Conservation (phyloP, 1,139 yeast species). For the Candida glucosophila region DNA sequence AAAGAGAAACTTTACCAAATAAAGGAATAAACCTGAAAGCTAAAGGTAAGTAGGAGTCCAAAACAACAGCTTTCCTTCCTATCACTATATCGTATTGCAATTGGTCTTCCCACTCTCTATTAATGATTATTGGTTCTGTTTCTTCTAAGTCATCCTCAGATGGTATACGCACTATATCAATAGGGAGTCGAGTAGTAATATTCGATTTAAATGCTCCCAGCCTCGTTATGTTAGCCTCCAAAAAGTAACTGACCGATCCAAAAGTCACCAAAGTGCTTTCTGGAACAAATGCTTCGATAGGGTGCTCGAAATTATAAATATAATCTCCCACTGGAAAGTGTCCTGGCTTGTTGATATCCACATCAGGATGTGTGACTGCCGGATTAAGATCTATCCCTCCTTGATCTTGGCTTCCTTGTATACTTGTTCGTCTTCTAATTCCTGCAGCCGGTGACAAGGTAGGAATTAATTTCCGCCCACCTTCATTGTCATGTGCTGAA, state of each 20-base stretch:
- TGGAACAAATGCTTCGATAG: conserved; percentile 74
- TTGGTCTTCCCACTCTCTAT: conserved; percentile 91
- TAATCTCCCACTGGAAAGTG: conserved; percentile 72
- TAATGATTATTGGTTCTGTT: conserved; percentile 85
- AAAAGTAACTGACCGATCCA: conserved; percentile 64
- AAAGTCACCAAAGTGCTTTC: conserved; percentile 74
- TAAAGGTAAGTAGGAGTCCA: conserved; percentile 77
- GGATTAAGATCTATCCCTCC: conserved; percentile 14
- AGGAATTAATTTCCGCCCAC: conserved; percentile 16
- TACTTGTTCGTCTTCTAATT: conserved; percentile 36
- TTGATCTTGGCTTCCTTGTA: conserved; percentile 15
- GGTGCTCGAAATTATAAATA: conserved; percentile 83
- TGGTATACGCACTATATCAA: conserved; percentile 66
- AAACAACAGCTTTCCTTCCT: conserved; percentile 77
- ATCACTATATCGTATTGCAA: conserved; percentile 82
- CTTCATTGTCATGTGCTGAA: conserved; percentile 9
- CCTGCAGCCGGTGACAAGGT: conserved; percentile 19
- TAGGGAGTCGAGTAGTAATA: conserved; percentile 53
- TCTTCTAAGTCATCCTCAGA: conserved; percentile 75
- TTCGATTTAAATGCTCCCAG: conserved; percentile 81
- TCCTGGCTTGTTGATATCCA: conserved; percentile 20
- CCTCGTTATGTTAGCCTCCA: conserved; percentile 66
- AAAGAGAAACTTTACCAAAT: conserved; percentile 74
- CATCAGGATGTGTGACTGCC: conserved; percentile 10
- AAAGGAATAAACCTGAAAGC: conserved; percentile 79